Conservation (phyloP, 2,329 filamentous ascomycete species). For the Zalaria obscura region DNA sequence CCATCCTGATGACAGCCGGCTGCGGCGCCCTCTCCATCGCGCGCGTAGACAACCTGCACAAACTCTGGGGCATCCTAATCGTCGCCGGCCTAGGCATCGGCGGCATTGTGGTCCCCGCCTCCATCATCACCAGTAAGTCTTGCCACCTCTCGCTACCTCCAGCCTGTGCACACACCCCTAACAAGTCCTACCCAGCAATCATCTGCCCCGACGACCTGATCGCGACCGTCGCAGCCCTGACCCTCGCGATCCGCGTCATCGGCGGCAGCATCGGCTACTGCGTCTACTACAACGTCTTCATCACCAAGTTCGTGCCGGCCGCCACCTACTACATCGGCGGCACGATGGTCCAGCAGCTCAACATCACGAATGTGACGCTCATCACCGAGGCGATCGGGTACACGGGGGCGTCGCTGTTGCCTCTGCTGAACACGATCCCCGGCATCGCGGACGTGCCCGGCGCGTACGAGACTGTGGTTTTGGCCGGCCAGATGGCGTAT, state of each 20-base stretch:
- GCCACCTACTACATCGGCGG: conserved; percentile 36
- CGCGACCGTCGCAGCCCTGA: conserved; percentile 53
- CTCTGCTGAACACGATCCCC: conserved; percentile 33
- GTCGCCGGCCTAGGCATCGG: conserved; percentile 51
- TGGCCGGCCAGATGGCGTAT: conserved; percentile 42
- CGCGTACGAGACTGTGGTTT: conserved; percentile 38
- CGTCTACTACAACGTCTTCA: conserved; percentile 39
- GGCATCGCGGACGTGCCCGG: conserved; percentile 38
- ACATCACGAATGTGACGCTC: conserved; percentile 32
- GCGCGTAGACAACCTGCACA: conserved; percentile 18
- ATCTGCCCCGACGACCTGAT: conserved; percentile 58
- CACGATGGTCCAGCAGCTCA: conserved; percentile 32
- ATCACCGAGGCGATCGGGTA: conserved; percentile 38
- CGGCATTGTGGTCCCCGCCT: conserved; percentile 52
- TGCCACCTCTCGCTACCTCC: background rate
- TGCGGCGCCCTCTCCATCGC: conserved; percentile 16
- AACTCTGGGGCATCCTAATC: conserved; percentile 43
- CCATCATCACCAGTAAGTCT: conserved; percentile 39
- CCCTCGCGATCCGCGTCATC: conserved; percentile 54
- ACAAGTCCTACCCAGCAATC: conserved; percentile 33
- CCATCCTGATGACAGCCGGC: conserved; percentile 50
- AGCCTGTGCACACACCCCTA: background rate
- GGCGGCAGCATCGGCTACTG: conserved; percentile 44
- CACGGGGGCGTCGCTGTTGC: conserved; percentile 38
- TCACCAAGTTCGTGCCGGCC: conserved; percentile 29